Percentiles rank a stretch among this genome's conserved stretches.
Evolutionary conservation across 2,329 filamentous ascomycete genomes (phyloP).

Genomic region (Sporothrix dimorphospora): DNA sequence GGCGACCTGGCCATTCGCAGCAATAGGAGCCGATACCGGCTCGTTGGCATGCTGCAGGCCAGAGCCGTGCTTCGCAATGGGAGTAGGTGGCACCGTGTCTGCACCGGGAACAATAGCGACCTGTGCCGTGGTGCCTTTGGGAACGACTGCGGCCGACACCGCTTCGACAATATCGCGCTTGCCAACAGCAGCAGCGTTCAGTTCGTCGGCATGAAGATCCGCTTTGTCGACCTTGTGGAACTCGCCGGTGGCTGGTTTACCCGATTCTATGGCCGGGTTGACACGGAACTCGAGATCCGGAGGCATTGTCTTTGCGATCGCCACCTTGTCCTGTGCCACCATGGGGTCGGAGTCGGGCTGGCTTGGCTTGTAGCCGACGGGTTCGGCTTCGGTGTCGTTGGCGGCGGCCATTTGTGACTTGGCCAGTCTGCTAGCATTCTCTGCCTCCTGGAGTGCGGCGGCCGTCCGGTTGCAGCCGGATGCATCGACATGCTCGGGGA

Average conservation of each 20-base stretch:
- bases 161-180: not conserved
- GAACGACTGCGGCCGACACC: not conserved
- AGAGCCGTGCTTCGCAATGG: not conserved
- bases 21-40: constrained; percentile 36
- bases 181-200: not conserved
- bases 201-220: not conserved
- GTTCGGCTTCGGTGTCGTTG: constrained; percentile 32
- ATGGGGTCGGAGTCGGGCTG: not conserved
- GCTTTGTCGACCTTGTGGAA: constrained; percentile 26
- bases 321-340: constrained; percentile 18
- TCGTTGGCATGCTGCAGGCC: constrained; percentile 2
- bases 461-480: constrained; percentile 72
- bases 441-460: constrained; percentile 37
- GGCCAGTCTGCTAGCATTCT: constrained; percentile 41
- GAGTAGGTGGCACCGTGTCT: not conserved
- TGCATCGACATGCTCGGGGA: constrained; percentile 76
- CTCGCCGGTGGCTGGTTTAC: constrained; percentile 35
- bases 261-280: constrained; percentile 35
- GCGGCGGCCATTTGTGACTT: constrained; percentile 43
- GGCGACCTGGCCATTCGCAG: constrained; percentile 42
- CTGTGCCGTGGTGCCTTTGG: not conserved
- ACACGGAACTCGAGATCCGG: constrained; percentile 39
- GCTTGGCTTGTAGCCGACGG: constrained; percentile 39
- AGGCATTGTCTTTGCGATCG: constrained; percentile 31
- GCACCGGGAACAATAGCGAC: not conserved